Conservation (phyloP, 2,329 filamentous ascomycete genomes). For the Hypoxylon sp. region DNA sequence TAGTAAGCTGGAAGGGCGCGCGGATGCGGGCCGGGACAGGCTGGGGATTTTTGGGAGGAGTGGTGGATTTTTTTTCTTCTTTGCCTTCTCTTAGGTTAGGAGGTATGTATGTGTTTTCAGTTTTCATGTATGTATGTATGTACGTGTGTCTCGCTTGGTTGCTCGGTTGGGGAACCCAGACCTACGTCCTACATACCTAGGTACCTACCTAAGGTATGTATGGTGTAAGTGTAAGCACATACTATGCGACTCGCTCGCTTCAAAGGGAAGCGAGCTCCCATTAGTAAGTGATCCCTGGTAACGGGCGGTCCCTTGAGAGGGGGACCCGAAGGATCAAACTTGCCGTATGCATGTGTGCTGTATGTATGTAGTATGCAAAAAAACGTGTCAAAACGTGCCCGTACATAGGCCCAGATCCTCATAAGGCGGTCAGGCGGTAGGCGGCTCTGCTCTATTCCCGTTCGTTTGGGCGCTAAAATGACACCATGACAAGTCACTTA, state of each 20-base stretch:
- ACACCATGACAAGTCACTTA: slow-evolving; percentile 1
- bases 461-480: background rate
- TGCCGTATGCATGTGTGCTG: too few species aligned
- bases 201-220: background rate
- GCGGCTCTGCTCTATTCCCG: slow-evolving; percentile 3
- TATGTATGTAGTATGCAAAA: background rate
- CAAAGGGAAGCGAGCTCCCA: background rate
- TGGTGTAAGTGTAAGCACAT: background rate
- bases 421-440: background rate
- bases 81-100: background rate
- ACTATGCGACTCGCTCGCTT: background rate
- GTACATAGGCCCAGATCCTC: background rate
- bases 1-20: background rate
- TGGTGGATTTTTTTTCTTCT: background rate
- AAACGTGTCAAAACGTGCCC: background rate
- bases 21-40: background rate
- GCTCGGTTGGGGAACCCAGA: too few species aligned
- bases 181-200: background rate
- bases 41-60: background rate
- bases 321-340: background rate
- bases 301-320: background rate
- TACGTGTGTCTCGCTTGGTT: too few species aligned
- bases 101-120: background rate
- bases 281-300: background rate
- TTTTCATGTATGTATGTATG: too few species aligned